Evolutionary conservation across 2,329 filamentous ascomycete species (phyloP).

Genomic region (Pleurostoma richardsiae): DNA sequence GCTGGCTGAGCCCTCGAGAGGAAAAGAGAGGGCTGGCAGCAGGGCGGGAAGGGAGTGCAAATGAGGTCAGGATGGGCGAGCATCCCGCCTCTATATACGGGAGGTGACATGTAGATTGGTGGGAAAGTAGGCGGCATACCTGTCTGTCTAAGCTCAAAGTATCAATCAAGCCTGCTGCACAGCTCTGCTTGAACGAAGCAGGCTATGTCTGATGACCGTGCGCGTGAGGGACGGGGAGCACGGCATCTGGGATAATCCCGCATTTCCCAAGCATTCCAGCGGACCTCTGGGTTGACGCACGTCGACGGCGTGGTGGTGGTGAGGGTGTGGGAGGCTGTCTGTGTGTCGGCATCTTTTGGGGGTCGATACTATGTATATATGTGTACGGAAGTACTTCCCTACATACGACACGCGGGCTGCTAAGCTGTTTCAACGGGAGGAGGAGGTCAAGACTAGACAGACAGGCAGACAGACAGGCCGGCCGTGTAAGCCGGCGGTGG

Average conservation of each 20-base stretch:
- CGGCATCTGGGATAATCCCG: not conserved
- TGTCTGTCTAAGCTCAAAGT: slow-evolving; percentile 12
- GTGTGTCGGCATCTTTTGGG: not conserved
- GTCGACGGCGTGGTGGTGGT: not conserved
- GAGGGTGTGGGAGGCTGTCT: not conserved
- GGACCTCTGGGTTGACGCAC: not conserved
- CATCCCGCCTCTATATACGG: slow-evolving; percentile 7
- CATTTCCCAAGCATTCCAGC: not conserved
- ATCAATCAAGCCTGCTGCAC: slow-evolving; percentile 14
- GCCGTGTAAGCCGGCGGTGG: not conserved
- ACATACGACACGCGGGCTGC: too few relatives aligned
- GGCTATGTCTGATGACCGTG: not conserved
- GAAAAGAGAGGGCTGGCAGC: not conserved
- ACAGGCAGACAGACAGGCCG: not conserved
- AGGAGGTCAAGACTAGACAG: not conserved
- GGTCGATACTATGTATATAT: too few relatives aligned
- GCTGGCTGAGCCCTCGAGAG: slow-evolving; percentile 2
- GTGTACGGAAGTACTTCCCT: too few relatives aligned
- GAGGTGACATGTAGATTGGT: slow-evolving; percentile 3
- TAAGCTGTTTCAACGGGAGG: not conserved
- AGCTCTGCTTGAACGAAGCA: not conserved
- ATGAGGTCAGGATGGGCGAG: slow-evolving; percentile 3
- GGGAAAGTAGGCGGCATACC: not conserved
- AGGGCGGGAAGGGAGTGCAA: slow-evolving; percentile 1
- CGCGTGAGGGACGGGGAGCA: not conserved